Evolutionary conservation across 768 basidiomycete species (phyloP).

Genomic region (Mycena crocata): DNA sequence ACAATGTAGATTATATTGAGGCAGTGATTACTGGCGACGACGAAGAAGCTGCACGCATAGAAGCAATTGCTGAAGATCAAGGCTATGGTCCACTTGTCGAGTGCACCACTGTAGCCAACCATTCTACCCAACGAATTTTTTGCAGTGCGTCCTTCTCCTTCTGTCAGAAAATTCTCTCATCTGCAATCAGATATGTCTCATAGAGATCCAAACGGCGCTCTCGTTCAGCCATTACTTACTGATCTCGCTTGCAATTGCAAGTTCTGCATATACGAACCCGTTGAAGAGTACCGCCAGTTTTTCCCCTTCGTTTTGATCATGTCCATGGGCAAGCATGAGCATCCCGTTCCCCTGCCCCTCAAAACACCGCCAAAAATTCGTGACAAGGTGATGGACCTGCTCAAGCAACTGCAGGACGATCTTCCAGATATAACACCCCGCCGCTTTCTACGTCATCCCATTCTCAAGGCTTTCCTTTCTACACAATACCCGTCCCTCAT

Average conservation of each 20-base stretch:
- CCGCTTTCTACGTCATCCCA: conserved; percentile 28
- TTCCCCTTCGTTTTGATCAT: conserved; percentile 36
- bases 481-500: conserved; percentile 13
- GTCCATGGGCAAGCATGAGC: conserved; percentile 29
- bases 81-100: conserved; percentile 13
- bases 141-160: not conserved
- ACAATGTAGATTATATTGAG: conserved; percentile 20
- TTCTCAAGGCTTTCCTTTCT: conserved; percentile 18
- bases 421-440: conserved; percentile 35
- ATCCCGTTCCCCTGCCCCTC: conserved; percentile 37
- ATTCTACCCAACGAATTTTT: not conserved
- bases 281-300: conserved; percentile 14
- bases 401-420: conserved; percentile 21
- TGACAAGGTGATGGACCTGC: conserved; percentile 8
- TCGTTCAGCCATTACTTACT: conserved; percentile 21
- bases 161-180: no score
- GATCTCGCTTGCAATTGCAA: conserved; percentile 14
- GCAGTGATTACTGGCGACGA: conserved; percentile 21
- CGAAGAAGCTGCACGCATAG: no score
- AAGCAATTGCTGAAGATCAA: not conserved
- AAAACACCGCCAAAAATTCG: conserved; percentile 34
- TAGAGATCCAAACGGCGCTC: not conserved
- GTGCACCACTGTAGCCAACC: conserved; percentile 13
- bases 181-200: not conserved
- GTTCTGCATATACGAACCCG: conserved; percentile 28